Base-by-base conservation (phyloP, 495 filamentous ascomycete genomes). In the Tuber magnatum region DNA sequence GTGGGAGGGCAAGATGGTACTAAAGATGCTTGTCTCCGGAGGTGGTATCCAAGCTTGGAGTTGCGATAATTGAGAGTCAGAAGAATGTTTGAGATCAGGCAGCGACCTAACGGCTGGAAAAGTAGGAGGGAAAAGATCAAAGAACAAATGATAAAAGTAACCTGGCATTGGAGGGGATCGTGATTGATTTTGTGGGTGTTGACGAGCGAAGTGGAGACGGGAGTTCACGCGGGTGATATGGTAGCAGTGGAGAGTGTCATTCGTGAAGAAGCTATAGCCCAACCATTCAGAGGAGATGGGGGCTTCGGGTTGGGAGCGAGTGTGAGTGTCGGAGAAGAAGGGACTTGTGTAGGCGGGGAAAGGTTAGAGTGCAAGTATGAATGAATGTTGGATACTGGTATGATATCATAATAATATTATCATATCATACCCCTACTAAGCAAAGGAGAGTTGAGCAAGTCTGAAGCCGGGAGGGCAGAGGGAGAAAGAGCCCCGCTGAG, bases 141-240 rank as follows among this genome's bases (percentile, higher is more conserved):
- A 88, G 80, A 90, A 90, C 42, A 99, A 83, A 81, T 98, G 94
- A 80, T 94, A 99, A 84, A 93, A 94, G 84, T 95, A 97, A 46
- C 91, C 90, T 85, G 92, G 92, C 93, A 92, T 83, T 83, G 75
- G 46, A 74, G 35, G 42, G 51, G 39, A 61, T 42, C 32, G 74
- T 48, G 68, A 43, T 41, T 24, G 42, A 41, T 39, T 44, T 71
- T 40, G 42, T n/a, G 40, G 8, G 32, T 28, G 42, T 56, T 28
- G n/a, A 48, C 38, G 18, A 44, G n/a, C n/a, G 10, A 61, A 18
- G 44, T 44, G 32, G 48, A 39, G 35, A 16, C 71, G 38, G 10
- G 35, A 40, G 46, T 70, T 41, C 41, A 38, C n/a, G 69, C 71
- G 68, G n/a, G 51, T 22, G 14, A 16, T 51, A 18, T 61, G 51